A percentile compares a stretch with the other conserved stretches of the same genome.
phyloP scores from a whole-genome alignment of 2,329 filamentous ascomycete species.

The Byssoonygena ceratinophila region DNA sequence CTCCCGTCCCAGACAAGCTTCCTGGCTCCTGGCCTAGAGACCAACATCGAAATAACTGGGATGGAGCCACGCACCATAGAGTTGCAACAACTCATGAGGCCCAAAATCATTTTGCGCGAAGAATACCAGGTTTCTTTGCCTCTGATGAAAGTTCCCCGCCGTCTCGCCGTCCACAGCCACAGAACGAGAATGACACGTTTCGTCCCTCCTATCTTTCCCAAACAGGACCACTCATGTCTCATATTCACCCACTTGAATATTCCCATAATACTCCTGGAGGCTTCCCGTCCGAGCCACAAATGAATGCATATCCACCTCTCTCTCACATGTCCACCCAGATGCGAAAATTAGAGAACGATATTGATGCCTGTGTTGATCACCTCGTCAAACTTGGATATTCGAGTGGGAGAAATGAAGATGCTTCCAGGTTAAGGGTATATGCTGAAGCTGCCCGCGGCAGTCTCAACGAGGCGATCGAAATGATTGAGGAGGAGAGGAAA shows the following conservation, averaged over 20 bases:
- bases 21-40: constrained; percentile 14
- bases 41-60: neutral
- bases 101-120: too few species aligned
- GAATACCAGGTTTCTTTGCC: neutral
- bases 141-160: neutral
- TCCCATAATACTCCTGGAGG: constrained; percentile 1
- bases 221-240: neutral
- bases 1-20: constrained; percentile 8
- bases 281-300: constrained; percentile 2
- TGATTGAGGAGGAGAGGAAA: constrained; percentile 42
- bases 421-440: constrained; percentile 34
- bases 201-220: neutral
- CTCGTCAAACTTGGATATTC: constrained; percentile 36
- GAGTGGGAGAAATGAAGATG: constrained; percentile 26
- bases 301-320: too few species aligned
- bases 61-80: neutral
- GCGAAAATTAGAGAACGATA: constrained; percentile 1
- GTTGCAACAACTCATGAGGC: neutral
- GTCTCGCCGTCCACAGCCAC: neutral
- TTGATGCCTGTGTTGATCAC: constrained; percentile 32
- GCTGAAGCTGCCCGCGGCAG: constrained; percentile 36
- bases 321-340: neutral
- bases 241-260: neutral
- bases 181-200: neutral
- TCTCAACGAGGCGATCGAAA: constrained; percentile 39